These are phyloP conservation scores for Cercospora sp. DNA, from an alignment of 2,329 filamentous ascomycete genomes.

Conservation along the genomic window DNA sequence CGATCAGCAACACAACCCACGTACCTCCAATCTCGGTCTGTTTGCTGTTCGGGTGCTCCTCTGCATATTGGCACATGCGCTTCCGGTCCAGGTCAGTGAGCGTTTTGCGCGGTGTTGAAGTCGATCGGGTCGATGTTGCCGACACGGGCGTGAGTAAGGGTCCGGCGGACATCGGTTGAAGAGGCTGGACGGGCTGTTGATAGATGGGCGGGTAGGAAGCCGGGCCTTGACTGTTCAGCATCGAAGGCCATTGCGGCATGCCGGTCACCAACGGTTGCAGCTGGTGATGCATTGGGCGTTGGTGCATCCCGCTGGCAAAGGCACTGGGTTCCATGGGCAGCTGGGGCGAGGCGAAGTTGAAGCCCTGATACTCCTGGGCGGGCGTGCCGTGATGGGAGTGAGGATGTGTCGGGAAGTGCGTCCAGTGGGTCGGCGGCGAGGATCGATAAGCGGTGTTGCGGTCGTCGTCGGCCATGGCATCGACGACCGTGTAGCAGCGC, in stretches of 20 bases:
- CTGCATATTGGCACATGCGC: slow-evolving; percentile 90
- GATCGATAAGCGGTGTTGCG: slow-evolving; percentile 32
- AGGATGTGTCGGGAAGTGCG: slow-evolving; percentile 41
- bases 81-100: slow-evolving; percentile 87
- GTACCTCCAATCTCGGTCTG: slow-evolving; percentile 92
- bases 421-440: slow-evolving; percentile 34
- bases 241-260: slow-evolving; percentile 79
- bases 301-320: slow-evolving; percentile 59
- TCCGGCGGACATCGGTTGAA: slow-evolving; percentile 48
- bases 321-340: slow-evolving; percentile 57
- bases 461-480: slow-evolving; percentile 38
- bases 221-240: slow-evolving; percentile 67
- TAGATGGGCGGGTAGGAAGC: slow-evolving; percentile 61
- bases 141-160: slow-evolving; percentile 56
- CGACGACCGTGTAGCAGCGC: slow-evolving; percentile 8
- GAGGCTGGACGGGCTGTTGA: slow-evolving; percentile 55
- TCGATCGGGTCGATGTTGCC: slow-evolving; percentile 47
- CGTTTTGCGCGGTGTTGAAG: slow-evolving; percentile 58
- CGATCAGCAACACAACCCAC: slow-evolving; percentile 31
- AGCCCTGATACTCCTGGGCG: slow-evolving; percentile 66
- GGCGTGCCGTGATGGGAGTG: slow-evolving; percentile 67
- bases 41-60: slow-evolving; percentile 85
- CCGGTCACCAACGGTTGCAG: slow-evolving; percentile 64
- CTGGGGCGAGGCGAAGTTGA: slow-evolving; percentile 64
- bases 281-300: slow-evolving; percentile 53